Percentiles rank a stretch among this genome's conserved stretches.
phyloP scores from a whole-genome alignment of 257 asterid genomes.

The Capsicum baccatum region DNA sequence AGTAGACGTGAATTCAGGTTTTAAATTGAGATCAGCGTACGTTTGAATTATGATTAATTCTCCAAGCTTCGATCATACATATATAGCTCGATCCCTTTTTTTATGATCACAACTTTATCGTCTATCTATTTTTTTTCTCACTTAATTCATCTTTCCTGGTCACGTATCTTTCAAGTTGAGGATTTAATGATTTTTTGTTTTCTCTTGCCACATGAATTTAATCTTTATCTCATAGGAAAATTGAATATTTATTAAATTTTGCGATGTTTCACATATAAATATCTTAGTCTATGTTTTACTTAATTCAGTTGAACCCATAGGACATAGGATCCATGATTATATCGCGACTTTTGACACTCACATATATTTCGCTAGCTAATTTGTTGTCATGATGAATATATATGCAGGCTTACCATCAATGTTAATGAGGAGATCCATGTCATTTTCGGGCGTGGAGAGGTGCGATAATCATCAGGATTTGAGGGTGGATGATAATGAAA shows the following conservation, averaged over 20 bases:
- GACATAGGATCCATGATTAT: background rate
- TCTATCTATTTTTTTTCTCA: background rate
- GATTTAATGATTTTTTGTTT: background rate
- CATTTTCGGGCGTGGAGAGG: conserved; percentile 72
- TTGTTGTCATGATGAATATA: background rate
- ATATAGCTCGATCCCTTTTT: background rate
- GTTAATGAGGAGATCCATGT: conserved; percentile 78
- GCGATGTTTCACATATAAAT: background rate
- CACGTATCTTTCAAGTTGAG: background rate
- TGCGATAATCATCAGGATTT: conserved; percentile 43
- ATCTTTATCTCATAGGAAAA: background rate
- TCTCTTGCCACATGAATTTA: background rate
- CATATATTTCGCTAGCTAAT: background rate
- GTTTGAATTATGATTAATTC: too few relatives aligned
- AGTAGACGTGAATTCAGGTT: background rate
- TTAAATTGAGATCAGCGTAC: background rate
- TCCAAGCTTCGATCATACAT: background rate
- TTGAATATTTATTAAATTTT: background rate
- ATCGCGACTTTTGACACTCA: background rate
- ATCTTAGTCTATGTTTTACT: background rate
- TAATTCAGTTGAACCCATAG: too few relatives aligned
- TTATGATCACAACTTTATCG: background rate
- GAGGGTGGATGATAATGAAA: conserved; percentile 59
- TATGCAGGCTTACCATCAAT: conserved; percentile 52
- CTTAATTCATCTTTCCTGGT: background rate